Evolutionary conservation across 129 eudicot genomes (phyloP), one percentile per base, ranked within the genome.

Genomic region (Erigeron canadensis): DNA sequence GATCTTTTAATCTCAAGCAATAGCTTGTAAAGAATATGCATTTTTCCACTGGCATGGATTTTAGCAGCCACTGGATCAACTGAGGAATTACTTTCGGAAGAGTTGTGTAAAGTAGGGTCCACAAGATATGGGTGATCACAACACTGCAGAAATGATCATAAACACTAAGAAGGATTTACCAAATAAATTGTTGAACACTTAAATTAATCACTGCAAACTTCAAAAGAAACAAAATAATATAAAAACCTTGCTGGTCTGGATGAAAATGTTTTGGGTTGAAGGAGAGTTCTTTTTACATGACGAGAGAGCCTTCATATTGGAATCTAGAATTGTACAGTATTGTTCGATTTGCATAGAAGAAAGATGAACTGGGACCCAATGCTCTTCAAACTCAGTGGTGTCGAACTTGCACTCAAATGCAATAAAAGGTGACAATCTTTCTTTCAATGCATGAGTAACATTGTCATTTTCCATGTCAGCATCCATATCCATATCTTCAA

Each of bases 101-200:
- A 72, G 8, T 66, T 72, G 39, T 79, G 81, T 75, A 90, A 55
- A 71, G 80, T 75, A 46, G 71, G 81, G 65, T 90, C 86, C 83
- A 81, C 87, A 50, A 90, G 86, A 84, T 81, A 90, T 28, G 95
- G 97, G 77, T 87, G 97, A 68, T 90, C 95, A 69, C 97, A 87
- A 69, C 95, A 90, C 95, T 90, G 87, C 8, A 17, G 70, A 68
- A 74, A 63, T 12, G 70, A 53, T 47, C 1, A 66, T 28, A 28
- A 34, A 45, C 37, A 9, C 51, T 9, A 19, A 18, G 1, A 21
- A 28, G 12, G 7, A 8, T n/a, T 51, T 12, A 51, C 18, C 39
- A 58, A 28, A 59, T 2, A 12, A 59, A 55, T n/a, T 55, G 11
- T 16, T 21, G n/a, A 63, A 60, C 10, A 15, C 3, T 28, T 47